A percentile compares a stretch with the other conserved stretches of the same genome.
Evolutionary conservation across 495 filamentous ascomycete species (phyloP).

Genomic region (Neurospora intermedia): DNA sequence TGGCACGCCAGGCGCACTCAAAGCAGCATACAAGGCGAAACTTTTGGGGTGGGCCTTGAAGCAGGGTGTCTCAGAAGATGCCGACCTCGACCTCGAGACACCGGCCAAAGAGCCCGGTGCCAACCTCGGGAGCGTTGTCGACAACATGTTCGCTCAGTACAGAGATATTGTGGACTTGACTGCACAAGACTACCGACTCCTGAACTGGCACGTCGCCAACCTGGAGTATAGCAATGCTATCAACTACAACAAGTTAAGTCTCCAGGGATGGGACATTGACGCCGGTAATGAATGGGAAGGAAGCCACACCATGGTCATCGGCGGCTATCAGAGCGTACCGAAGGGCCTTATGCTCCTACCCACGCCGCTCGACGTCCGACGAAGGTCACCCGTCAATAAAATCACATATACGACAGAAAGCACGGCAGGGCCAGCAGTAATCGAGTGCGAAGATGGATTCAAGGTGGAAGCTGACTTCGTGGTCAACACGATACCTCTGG

Average conservation of each 20-base stretch:
- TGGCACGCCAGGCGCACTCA: conserved; percentile 46
- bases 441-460: conserved; percentile 74
- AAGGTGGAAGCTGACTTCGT: conserved; percentile 72
- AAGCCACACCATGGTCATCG: conserved; percentile 80
- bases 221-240: conserved; percentile 93
- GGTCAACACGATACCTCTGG: conserved; percentile 79
- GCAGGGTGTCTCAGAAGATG: conserved; percentile 47
- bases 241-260: conserved; percentile 75
- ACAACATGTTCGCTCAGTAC: conserved; percentile 82
- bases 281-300: conserved; percentile 96
- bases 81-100: conserved; percentile 64
- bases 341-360: conserved; percentile 70
- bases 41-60: conserved; percentile 74
- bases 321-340: conserved; percentile 85
- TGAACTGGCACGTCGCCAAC: conserved; percentile 99
- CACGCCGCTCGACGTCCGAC: conserved; percentile 66
- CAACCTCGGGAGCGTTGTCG: conserved; percentile 79
- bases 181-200: conserved; percentile 73
- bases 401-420: conserved; percentile 53
- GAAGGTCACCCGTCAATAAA: conserved; percentile 53
- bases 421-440: conserved; percentile 31
- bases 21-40: conserved; percentile 57
- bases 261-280: conserved; percentile 92
- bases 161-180: conserved; percentile 70
- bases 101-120: conserved; percentile 49